Base-by-base conservation (phyloP, 768 basidiomycete genomes). In the Lenzites betulinus region DNA sequence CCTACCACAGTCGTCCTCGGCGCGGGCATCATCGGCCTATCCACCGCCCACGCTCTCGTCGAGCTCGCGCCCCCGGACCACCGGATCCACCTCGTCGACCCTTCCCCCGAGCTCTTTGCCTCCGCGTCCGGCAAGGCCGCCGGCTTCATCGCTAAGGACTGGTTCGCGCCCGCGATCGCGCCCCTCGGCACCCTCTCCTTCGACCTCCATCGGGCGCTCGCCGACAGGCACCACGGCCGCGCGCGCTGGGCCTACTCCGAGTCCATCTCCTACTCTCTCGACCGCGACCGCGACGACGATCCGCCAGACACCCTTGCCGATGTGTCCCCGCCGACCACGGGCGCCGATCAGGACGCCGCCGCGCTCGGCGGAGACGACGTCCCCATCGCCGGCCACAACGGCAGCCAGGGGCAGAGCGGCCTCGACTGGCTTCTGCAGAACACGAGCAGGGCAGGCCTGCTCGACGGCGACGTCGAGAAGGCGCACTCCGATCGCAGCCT, bases 11-110 rank as follows among this genome's bases (percentile, higher is more conserved):
- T 78, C 61, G 73, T 82, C 62, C 68, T 82, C 63, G 81, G 81
- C 48, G 74, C 71, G 25, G 81, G 81, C 35, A 80, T 83, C 66
- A 75, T 81, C 55, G 80, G 81, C 30, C 71, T 77, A 54, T 74
- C 74, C 25, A 77, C 77, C 13, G 79, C 80, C 8, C 79, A 78
- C 72, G 76, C 76, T 67, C 69, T 74, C 43, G 70, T 74, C 28
- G 23, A 51, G 25, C 67, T 73, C 53, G 61, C 73, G 0, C 63
- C 58, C 18, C 56, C 51, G 35, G 58, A 58, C 43, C 71, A 69
- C 64, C 49, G 51, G n/a, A 77, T 81, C 63, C 77, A 77, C 54
- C 68, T 81, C 62, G 66, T 81, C 52, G 79, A 81, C 64, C 68
- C 75, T 6, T 68, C 68, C 1, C 76, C 75, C 13, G 60, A 69